phyloP scores from a whole-genome alignment of 1,284 basidiomycete species.

The Ustilago xerochloae region DNA sequence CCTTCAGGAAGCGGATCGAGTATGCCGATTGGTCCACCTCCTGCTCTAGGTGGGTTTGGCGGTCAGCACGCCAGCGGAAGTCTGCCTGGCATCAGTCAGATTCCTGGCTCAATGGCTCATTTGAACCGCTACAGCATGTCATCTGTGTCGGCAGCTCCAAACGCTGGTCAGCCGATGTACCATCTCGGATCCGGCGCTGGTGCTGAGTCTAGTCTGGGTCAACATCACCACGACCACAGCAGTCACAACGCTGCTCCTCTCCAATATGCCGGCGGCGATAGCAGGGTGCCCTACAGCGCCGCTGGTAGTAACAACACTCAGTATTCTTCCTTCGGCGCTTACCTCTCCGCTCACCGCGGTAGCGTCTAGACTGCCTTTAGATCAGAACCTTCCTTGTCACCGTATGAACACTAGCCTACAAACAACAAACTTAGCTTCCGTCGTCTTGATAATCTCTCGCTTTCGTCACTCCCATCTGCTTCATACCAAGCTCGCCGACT shows the following conservation, averaged over 20 bases:
- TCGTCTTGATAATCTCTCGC: not conserved
- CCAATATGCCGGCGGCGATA: slow-evolving; percentile 16
- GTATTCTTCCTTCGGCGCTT: slow-evolving; percentile 42
- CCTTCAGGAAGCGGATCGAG: slow-evolving; percentile 7
- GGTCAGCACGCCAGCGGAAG: slow-evolving; percentile 6
- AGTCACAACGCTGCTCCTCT: slow-evolving; percentile 15
- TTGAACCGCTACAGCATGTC: slow-evolving; percentile 46
- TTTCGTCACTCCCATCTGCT: not conserved
- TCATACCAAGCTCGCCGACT: not conserved
- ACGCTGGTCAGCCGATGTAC: slow-evolving; percentile 8
- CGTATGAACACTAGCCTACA: too few species aligned
- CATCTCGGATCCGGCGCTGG: slow-evolving; percentile 17
- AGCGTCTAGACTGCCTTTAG: slow-evolving; percentile 22
- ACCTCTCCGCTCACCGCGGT: slow-evolving; percentile 53
- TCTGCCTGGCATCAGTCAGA: slow-evolving; percentile 16
- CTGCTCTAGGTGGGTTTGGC: slow-evolving; percentile 21
- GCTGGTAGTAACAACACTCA: slow-evolving; percentile 5
- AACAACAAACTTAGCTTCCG: too few species aligned
- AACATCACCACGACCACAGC: slow-evolving; percentile 9
- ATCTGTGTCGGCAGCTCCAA: slow-evolving; percentile 19
- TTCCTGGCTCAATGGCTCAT: slow-evolving; percentile 26
- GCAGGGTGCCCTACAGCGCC: slow-evolving; percentile 10
- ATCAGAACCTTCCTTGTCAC: not conserved
- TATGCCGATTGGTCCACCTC: slow-evolving; percentile 24
- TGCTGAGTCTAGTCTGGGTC: slow-evolving; percentile 4